Evolutionary conservation across 2,329 filamentous ascomycete species (phyloP).

Genomic region (Madurella fahalii): DNA sequence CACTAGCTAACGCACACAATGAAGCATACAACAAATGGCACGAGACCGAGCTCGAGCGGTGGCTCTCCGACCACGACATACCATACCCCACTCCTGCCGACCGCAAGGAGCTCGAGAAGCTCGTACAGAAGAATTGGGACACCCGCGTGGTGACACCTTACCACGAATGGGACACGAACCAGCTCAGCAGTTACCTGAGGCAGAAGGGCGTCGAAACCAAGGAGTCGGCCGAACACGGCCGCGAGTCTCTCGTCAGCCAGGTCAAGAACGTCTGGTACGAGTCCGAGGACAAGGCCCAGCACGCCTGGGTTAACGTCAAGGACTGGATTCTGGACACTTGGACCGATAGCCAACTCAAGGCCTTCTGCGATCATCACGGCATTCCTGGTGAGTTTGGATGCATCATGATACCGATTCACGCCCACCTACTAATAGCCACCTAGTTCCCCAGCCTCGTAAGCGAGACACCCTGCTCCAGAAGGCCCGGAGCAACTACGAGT

Average conservation of each 20-base stretch:
- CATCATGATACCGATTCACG: too few relatives aligned
- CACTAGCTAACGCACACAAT: constrained; percentile 28
- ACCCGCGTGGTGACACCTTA: constrained; percentile 70
- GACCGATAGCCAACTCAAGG: constrained; percentile 89
- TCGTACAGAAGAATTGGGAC: constrained; percentile 91
- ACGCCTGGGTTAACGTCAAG: constrained; percentile 67
- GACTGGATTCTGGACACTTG: constrained; percentile 96
- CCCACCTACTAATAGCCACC: neutral
- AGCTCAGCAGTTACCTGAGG: constrained; percentile 64
- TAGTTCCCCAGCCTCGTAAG: constrained; percentile 77
- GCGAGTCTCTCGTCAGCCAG: constrained; percentile 63
- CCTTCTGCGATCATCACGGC: constrained; percentile 82
- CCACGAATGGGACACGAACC: constrained; percentile 67
- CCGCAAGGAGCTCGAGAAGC: constrained; percentile 86
- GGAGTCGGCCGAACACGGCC: constrained; percentile 61
- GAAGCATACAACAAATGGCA: constrained; percentile 98
- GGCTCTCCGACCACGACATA: constrained; percentile 88
- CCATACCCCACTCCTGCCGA: constrained; percentile 87
- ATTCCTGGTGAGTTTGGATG: constrained; percentile 58
- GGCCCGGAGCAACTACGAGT: constrained; percentile 76
- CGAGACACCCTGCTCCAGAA: constrained; percentile 77
- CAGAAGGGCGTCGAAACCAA: constrained; percentile 67
- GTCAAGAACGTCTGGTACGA: constrained; percentile 75
- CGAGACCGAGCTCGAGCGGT: constrained; percentile 93
- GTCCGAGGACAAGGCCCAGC: constrained; percentile 69